phyloP scores from a whole-genome alignment of 305 asterid genomes.

The Coffea humblotiana region DNA sequence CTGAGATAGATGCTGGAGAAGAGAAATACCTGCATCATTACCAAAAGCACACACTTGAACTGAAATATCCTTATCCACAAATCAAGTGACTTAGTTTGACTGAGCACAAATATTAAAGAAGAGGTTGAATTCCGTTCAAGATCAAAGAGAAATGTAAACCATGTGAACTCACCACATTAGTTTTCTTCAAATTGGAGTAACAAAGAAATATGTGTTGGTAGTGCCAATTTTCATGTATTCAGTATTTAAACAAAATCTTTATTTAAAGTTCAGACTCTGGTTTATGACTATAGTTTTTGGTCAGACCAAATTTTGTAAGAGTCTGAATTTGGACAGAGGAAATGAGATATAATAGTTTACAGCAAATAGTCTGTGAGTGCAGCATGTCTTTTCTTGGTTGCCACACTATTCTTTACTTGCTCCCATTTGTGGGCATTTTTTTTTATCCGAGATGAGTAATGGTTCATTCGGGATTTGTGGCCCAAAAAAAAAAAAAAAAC shows the following conservation, averaged over 20 bases:
- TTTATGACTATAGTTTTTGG: background rate
- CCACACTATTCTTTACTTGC: background rate
- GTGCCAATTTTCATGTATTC: background rate
- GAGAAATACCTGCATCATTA: background rate
- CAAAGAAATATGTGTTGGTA: background rate
- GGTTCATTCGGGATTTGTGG: background rate
- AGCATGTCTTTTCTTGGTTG: background rate
- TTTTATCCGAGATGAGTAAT: background rate
- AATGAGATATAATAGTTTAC: background rate
- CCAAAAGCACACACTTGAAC: background rate
- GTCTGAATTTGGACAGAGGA: background rate
- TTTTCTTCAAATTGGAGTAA: background rate
- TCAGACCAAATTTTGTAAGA: background rate
- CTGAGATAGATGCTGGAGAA: background rate
- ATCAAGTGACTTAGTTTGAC: background rate
- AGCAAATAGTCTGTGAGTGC: background rate
- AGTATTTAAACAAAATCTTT: background rate
- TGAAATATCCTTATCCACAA: background rate
- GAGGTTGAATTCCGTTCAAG: background rate
- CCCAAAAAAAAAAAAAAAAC: too few relatives aligned
- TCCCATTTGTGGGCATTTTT: background rate
- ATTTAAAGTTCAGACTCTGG: background rate
- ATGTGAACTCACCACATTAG: background rate
- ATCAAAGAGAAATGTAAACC: background rate
- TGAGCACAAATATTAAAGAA: background rate